phyloP scores from a whole-genome alignment of 208 protist genomes.

The Trypanosoma caninum region DNA sequence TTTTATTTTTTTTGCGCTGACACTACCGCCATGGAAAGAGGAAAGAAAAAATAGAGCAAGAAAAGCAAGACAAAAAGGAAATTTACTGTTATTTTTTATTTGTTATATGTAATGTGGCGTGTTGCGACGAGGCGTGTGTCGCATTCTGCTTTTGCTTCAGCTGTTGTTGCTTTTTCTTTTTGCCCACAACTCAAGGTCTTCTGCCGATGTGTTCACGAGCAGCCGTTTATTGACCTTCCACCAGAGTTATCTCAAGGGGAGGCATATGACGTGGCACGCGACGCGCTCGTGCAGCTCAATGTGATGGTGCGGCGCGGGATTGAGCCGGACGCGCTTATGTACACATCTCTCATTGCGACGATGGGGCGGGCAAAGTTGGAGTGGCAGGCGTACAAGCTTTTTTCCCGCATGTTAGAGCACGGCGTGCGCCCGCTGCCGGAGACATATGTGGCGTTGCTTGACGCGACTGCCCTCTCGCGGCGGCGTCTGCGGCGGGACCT shows the following conservation, averaged over 20 bases:
- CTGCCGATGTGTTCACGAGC: slow-evolving; percentile 45
- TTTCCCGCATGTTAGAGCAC: slow-evolving; percentile 90
- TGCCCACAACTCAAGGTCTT: not conserved
- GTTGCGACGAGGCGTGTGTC: not conserved
- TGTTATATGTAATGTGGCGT: slow-evolving; percentile 16
- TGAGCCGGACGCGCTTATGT: slow-evolving; percentile 89
- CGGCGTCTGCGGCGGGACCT: slow-evolving; percentile 67
- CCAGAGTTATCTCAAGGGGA: slow-evolving; percentile 46
- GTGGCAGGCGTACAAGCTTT: slow-evolving; percentile 93
- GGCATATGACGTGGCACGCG: slow-evolving; percentile 64
- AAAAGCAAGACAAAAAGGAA: not conserved
- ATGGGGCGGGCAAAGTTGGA: slow-evolving; percentile 86
- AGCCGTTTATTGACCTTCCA: slow-evolving; percentile 55
- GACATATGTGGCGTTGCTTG: slow-evolving; percentile 85
- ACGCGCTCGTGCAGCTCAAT: slow-evolving; percentile 91
- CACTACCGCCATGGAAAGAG: slow-evolving; percentile 45
- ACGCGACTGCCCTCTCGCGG: slow-evolving; percentile 67
- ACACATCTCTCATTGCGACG: slow-evolving; percentile 88
- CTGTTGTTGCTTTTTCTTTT: not conserved
- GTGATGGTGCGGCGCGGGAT: slow-evolving; percentile 91
- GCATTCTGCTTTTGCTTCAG: slow-evolving; percentile 40
- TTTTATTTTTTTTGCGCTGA: slow-evolving; percentile 24
- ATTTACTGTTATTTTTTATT: not conserved
- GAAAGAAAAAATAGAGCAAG: slow-evolving; percentile 23
- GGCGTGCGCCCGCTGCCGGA: slow-evolving; percentile 82